These are phyloP conservation scores for Beauveria australis DNA, from an alignment of 2,329 filamentous ascomycete species.

Conservation along the genomic window DNA sequence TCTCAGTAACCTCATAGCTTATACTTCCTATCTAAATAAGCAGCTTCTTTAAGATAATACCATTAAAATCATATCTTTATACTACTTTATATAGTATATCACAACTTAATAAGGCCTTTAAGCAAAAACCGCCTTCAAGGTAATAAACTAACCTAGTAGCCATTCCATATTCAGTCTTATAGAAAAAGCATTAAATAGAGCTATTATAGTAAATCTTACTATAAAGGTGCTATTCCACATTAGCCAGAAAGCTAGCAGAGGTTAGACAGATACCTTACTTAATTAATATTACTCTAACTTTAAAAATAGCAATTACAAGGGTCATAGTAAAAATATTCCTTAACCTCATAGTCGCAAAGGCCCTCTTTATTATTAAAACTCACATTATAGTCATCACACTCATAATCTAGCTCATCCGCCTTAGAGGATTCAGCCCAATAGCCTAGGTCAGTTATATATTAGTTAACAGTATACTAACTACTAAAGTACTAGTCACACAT, in stretches of 20 bases:
- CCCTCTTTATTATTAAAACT: neutral
- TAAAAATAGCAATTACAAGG: neutral
- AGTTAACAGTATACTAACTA: neutral
- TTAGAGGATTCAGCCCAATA: neutral
- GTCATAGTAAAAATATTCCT: neutral
- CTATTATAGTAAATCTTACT: neutral
- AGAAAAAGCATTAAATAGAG: neutral
- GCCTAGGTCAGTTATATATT: neutral
- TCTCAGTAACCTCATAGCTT: constrained; percentile 28
- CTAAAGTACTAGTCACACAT: neutral
- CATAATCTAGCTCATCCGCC: neutral
- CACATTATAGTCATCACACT: neutral
- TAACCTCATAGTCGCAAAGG: neutral
- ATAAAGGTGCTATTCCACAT: neutral
- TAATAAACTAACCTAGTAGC: constrained; percentile 29
- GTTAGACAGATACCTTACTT: neutral
- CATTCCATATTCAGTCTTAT: neutral
- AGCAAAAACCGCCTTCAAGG: constrained; percentile 47
- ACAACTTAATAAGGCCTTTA: constrained; percentile 37
- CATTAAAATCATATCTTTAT: constrained; percentile 35
- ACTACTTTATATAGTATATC: constrained; percentile 39
- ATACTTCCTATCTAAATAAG: constrained; percentile 27
- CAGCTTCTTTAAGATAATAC: constrained; percentile 42
- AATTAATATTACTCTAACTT: neutral
- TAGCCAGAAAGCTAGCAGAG: neutral